Percentiles rank a stretch among this genome's conserved stretches.
These are phyloP conservation scores for Boletus subcaerulescens DNA, from an alignment of 768 basidiomycete species.

Conservation along the genomic window DNA sequence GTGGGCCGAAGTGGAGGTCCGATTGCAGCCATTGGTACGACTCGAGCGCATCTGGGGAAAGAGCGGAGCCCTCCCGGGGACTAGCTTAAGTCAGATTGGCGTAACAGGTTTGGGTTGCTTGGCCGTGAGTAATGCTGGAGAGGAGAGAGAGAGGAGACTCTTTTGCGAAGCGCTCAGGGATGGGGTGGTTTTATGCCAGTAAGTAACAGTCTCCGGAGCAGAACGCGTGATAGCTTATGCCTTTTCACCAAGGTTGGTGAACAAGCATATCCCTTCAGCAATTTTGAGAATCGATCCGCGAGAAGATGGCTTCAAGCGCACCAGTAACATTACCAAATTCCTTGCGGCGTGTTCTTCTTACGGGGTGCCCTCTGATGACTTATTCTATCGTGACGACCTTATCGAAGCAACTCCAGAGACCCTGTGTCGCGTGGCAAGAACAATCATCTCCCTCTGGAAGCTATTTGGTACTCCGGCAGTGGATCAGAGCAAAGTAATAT, in stretches of 20 bases:
- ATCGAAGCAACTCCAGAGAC: conserved; percentile 57
- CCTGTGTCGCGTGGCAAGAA: conserved; percentile 68
- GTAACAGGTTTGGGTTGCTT: conserved; percentile 29
- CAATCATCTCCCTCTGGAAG: conserved; percentile 67
- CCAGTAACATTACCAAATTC: conserved; percentile 75
- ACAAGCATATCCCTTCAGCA: conserved; percentile 64
- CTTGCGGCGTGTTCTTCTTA: conserved; percentile 70
- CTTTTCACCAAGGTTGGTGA: conserved; percentile 57
- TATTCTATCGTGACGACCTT: conserved; percentile 69
- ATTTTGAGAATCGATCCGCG: conserved; percentile 62
- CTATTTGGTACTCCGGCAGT: conserved; percentile 54
- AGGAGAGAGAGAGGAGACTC: conserved; percentile 69
- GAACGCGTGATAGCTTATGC: conserved; percentile 1
- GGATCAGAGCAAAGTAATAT: conserved; percentile 45
- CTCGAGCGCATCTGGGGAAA: conserved; percentile 77
- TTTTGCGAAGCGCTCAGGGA: conserved; percentile 79
- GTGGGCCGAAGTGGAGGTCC: conserved; percentile 74
- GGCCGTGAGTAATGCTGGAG: conserved; percentile 50
- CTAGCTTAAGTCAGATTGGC: conserved; percentile 42
- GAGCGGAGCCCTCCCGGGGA: conserved; percentile 45
- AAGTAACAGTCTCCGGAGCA: conserved; percentile 36
- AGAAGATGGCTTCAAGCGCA: conserved; percentile 63
- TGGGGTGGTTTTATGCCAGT: conserved; percentile 90
- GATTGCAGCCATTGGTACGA: conserved; percentile 56
- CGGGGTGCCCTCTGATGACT: conserved; percentile 58